Evolutionary conservation across 1,284 basidiomycete species (phyloP).

Genomic region (Leucoagaricus sp.): DNA sequence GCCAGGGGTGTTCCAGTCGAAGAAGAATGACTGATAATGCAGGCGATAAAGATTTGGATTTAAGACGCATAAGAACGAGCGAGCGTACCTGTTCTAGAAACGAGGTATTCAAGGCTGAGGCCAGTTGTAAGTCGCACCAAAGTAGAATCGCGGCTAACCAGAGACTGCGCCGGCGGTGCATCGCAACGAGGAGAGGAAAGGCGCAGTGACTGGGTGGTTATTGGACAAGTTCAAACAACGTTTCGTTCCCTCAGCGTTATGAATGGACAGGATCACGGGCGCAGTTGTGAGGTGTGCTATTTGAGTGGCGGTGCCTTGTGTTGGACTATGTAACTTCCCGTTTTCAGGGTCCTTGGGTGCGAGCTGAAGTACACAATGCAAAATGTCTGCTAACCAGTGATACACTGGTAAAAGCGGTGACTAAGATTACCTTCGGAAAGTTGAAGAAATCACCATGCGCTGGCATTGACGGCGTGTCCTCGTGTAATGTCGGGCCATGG

Average conservation of each 20-base stretch:
- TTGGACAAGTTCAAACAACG: neutral
- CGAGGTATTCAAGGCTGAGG: neutral
- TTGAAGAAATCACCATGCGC: no score
- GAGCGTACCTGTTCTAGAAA: conserved; percentile 24
- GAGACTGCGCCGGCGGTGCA: conserved; percentile 1
- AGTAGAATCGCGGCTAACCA: neutral
- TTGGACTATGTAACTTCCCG: neutral
- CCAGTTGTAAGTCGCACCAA: neutral
- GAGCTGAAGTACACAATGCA: no score
- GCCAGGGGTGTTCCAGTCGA: conserved; percentile 44
- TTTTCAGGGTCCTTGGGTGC: no score
- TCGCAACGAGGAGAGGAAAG: neutral
- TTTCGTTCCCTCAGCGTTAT: neutral
- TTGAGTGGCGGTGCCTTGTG: neutral
- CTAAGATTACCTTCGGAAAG: no score
- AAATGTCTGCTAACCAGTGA: no score
- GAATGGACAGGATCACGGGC: neutral
- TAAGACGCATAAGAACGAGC: neutral
- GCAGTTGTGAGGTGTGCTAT: neutral
- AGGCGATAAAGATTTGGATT: neutral
- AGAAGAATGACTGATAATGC: conserved; percentile 49
- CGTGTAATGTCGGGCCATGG: no score
- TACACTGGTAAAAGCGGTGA: no score
- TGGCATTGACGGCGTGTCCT: no score
- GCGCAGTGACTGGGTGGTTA: neutral